Evolutionary conservation across 257 asterid genomes (phyloP).

Genomic region (Thymus mandschuricus): DNA sequence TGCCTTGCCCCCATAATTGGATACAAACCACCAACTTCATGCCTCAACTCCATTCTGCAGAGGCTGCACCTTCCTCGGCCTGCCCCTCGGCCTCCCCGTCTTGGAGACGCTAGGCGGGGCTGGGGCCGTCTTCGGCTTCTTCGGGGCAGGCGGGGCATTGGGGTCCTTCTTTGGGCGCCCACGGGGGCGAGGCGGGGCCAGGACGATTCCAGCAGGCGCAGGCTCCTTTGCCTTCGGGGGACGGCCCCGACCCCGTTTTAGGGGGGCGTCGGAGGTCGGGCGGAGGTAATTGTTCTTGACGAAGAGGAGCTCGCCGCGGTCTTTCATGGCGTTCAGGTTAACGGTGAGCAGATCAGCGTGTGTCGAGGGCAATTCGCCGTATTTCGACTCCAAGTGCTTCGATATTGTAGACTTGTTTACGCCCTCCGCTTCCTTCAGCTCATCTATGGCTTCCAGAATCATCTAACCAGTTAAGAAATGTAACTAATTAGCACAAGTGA

Average conservation of each 20-base stretch:
- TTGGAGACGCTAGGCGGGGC: conserved; percentile 40
- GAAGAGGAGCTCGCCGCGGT: conserved; percentile 58
- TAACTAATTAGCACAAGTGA: not conserved
- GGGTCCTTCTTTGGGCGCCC: conserved; percentile 88
- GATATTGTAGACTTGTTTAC: conserved; percentile 66
- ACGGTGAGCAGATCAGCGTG: conserved; percentile 56
- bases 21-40: conserved; percentile 34
- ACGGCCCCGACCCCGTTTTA: conserved; percentile 81
- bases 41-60: conserved; percentile 57
- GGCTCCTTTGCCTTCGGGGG: conserved; percentile 78
- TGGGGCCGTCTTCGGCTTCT: conserved; percentile 54
- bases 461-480: conserved; percentile 38
- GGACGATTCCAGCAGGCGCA: conserved; percentile 30
- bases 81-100: conserved; percentile 71
- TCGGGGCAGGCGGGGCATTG: conserved; percentile 62
- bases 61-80: conserved; percentile 76
- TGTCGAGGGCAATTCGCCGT: conserved; percentile 61
- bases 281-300: conserved; percentile 66
- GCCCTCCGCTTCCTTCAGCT: conserved; percentile 60
- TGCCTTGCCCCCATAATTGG: not conserved
- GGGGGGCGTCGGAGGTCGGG: conserved; percentile 58
- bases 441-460: conserved; percentile 79
- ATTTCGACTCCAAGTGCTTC: conserved; percentile 67
- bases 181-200: conserved; percentile 52
- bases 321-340: conserved; percentile 62